A percentile compares a stretch with the other conserved stretches of the same genome.
Conservation (phyloP, 2,329 filamentous ascomycete genomes). For the Fusarium sp. region DNA sequence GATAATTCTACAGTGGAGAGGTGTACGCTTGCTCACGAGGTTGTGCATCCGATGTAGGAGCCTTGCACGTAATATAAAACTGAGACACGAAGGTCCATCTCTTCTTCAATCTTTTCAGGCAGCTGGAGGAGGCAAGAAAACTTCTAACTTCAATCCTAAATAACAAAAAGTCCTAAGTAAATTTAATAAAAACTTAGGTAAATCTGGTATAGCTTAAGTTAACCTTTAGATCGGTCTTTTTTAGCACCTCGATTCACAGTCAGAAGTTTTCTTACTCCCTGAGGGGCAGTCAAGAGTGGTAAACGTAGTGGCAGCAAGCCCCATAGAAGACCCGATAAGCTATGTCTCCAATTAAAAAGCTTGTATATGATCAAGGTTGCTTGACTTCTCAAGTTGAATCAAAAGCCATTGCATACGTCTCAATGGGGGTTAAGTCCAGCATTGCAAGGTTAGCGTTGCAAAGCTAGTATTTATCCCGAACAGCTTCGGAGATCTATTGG, state of each 20-base stretch:
- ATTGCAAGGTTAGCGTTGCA: not conserved
- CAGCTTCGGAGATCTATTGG: not conserved
- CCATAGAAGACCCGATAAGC: rapidly evolving
- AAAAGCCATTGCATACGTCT: rapidly evolving
- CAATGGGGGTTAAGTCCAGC: rapidly evolving
- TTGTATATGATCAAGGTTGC: not conserved
- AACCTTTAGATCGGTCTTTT: no score
- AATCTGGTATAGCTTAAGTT: no score
- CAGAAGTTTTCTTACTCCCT: no score
- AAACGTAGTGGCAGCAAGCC: not conserved
- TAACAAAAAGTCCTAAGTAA: no score
- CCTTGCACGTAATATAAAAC: rapidly evolving
- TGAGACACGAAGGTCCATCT: not conserved
- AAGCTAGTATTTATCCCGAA: rapidly evolving
- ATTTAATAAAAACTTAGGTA: no score
- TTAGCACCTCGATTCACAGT: no score
- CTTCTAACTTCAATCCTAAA: no score
- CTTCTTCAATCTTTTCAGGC: no score
- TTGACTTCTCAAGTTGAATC: no score
- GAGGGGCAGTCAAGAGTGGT: no score
- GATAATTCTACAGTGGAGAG: not conserved
- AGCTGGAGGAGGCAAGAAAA: no score
- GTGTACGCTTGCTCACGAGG: not conserved
- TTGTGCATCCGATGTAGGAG: not conserved
- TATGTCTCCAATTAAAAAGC: not conserved